These are phyloP conservation scores for Apiospora kogelbergensis DNA, from an alignment of 2,329 filamentous ascomycete genomes.

Conservation along the genomic window DNA sequence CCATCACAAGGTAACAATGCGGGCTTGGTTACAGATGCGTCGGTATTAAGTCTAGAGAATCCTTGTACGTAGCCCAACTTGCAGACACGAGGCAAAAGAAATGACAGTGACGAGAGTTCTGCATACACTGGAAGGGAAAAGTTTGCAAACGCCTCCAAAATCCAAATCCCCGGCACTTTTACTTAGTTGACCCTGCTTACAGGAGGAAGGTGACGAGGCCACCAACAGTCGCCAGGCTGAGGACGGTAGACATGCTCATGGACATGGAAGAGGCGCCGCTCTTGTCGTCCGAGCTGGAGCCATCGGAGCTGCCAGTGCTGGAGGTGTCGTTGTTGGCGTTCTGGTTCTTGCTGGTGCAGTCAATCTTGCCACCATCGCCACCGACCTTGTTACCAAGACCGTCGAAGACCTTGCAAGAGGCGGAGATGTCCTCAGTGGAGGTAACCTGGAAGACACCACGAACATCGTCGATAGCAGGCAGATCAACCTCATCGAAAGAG, in stretches of 20 bases:
- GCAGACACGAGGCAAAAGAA: conserved; percentile 23
- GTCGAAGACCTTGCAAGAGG: conserved; percentile 56
- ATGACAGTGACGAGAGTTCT: conserved; percentile 30
- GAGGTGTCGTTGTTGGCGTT: conserved; percentile 51
- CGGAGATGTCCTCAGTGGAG: conserved; percentile 60
- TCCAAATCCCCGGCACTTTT: conserved; percentile 15
- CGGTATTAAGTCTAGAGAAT: conserved; percentile 47
- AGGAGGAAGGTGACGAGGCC: conserved; percentile 49
- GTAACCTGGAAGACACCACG: conserved; percentile 71
- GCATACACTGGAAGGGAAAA: conserved; percentile 29
- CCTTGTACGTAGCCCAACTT: conserved; percentile 38
- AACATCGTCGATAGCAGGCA: conserved; percentile 68
- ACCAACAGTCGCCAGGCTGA: conserved; percentile 48
- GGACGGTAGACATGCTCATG: conserved; percentile 46
- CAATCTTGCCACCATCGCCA: conserved; percentile 45
- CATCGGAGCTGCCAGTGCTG: conserved; percentile 27
- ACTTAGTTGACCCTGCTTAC: conserved; percentile 32
- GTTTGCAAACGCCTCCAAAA: conserved; percentile 22
- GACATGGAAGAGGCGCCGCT: conserved; percentile 45
- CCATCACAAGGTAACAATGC: not conserved
- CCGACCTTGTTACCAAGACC: conserved; percentile 38
- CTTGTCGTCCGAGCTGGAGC: conserved; percentile 27
- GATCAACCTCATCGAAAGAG: conserved; percentile 70
- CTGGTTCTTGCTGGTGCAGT: conserved; percentile 52
- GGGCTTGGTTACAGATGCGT: conserved; percentile 27